Evolutionary conservation across 257 asterid species (phyloP).

Genomic region (Galeopsis tetrahit): DNA sequence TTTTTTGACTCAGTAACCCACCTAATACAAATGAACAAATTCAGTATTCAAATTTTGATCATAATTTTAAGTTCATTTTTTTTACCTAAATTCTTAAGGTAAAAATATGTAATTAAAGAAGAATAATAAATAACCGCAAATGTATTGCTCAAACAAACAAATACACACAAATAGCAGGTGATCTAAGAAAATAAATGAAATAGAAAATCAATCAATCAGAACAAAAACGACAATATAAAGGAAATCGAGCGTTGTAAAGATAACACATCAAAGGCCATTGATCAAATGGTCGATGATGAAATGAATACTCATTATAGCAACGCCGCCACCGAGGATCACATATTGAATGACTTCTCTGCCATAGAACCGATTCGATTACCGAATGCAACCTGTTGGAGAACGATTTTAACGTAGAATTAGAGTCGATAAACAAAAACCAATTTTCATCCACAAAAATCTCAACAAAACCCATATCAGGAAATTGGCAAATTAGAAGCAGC

Average conservation of each 20-base stretch:
- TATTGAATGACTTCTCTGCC: slow-evolving; percentile 85
- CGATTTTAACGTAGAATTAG: slow-evolving; percentile 4
- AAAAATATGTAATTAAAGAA: background rate
- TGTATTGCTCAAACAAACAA: background rate
- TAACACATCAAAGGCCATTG: background rate
- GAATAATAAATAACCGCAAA: background rate
- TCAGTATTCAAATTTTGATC: background rate
- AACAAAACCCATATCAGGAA: too few species aligned
- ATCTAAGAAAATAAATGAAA: background rate
- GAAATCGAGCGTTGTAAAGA: slow-evolving; percentile 2
- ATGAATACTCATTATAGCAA: slow-evolving; percentile 71
- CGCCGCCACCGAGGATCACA: slow-evolving; percentile 95
- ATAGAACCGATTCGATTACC: slow-evolving; percentile 34
- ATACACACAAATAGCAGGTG: background rate
- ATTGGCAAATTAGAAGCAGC: too few species aligned
- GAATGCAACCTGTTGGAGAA: background rate
- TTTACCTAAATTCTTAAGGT: slow-evolving; percentile 8
- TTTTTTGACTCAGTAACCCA: too few species aligned
- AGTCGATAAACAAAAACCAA: background rate
- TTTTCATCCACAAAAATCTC: too few species aligned
- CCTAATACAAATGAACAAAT: too few species aligned
- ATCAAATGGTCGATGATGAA: slow-evolving; percentile 16
- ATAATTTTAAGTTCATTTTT: background rate
- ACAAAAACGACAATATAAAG: background rate
- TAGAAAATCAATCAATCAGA: background rate